Evolutionary conservation across 2,329 filamentous ascomycete species (phyloP).

Genomic region (Chaetomium sp.): DNA sequence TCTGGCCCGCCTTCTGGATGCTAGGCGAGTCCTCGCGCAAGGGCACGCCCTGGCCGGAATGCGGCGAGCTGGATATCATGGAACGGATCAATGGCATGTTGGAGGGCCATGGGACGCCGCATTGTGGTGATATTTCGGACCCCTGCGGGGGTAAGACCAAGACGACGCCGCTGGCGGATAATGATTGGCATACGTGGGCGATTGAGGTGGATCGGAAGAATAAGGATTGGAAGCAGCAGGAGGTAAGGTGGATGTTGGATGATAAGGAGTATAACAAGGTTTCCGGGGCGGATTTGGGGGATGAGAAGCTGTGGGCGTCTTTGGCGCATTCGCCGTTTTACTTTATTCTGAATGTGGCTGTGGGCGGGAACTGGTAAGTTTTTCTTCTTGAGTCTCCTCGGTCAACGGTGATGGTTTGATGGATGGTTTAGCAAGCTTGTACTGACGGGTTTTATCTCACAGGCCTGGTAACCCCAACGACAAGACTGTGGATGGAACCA

Average conservation of each 20-base stretch:
- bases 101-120: conserved; percentile 37
- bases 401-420: not conserved
- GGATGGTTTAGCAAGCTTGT: not conserved
- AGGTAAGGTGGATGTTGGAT: conserved; percentile 34
- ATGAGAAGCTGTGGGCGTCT: conserved; percentile 39
- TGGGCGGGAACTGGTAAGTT: conserved; percentile 25
- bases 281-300: conserved; percentile 37
- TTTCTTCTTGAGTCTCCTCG: not conserved
- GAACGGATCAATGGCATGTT: conserved; percentile 41
- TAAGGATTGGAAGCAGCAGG: conserved; percentile 38
- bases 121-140: not conserved
- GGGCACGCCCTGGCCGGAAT: conserved; percentile 40
- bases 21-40: conserved; percentile 40
- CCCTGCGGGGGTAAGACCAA: not conserved
- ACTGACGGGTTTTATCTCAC: not conserved
- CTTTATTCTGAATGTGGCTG: conserved; percentile 24
- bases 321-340: conserved; percentile 36
- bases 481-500: conserved; percentile 20
- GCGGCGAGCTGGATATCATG: conserved; percentile 45
- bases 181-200: conserved; percentile 42
- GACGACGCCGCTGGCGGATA: conserved; percentile 32
- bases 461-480: conserved; percentile 23
- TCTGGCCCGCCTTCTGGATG: conserved; percentile 49
- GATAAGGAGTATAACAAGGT: not conserved
- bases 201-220: conserved; percentile 39